Evolutionary conservation across 768 basidiomycete species (phyloP), one percentile per base, ranked within the genome.

Genomic region (Lepiota subincarnata): DNA sequence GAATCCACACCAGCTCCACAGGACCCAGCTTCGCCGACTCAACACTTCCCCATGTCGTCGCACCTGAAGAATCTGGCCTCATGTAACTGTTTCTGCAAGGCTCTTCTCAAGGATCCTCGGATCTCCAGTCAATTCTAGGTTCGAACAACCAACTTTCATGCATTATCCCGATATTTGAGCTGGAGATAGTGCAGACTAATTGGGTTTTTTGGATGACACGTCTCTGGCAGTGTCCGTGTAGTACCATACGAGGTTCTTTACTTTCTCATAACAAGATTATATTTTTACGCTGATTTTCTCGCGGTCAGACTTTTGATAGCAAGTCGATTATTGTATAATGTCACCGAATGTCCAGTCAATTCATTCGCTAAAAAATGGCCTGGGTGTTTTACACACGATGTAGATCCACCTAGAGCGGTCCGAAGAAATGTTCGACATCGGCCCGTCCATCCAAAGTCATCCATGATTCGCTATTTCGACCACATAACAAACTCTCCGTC

Each of bases 281-380:
- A 24, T 36, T 11, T 24, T 19, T 35, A 12, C 18, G 45, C 52
- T 51, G 12, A 54, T 35, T 40, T 46, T 48, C 38, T 34, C 45
- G 41, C 48, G 19, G 28, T 28, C 42, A 48, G 53, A 35, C 10
- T 7, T 31, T 31, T 41, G 28, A 34, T 35, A 45, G 34, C 13
- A 22, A 14, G 6, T 38, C 18, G 6, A 14, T 46, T 31, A 47
- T 18, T 31, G 26, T 38, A 41, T 38, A 34, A 20, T 28, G 31
- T 47, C 31, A 16, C 18, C 31, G 5, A 38, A 28, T 10, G 52
- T 39, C 36, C 24, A 22, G 20, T 36, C 34, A 22, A 20, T 46
- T 46, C 24, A 6, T 18, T 39, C 52, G 42, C 52, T 24, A 46
- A 26, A 38, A 37, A 31, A 10, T 53, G 43, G 52, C 52, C 28